phyloP scores from a whole-genome alignment of 179 eudicot genomes.

The Nepenthes alata region DNA sequence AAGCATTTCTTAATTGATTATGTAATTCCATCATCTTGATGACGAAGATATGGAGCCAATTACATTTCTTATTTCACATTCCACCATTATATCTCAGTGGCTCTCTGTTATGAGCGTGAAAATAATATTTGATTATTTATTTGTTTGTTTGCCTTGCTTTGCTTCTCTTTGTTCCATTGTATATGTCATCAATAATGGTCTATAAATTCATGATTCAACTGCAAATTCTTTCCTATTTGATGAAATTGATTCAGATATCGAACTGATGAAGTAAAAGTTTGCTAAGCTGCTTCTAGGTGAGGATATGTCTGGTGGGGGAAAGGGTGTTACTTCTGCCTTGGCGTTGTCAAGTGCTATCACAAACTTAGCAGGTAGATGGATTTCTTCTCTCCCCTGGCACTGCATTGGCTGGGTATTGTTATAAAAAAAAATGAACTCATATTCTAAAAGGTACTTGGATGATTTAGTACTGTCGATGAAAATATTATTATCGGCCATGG shows the following conservation, averaged over 20 bases:
- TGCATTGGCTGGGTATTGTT: no score
- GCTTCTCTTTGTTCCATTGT: not conserved
- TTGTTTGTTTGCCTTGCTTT: not conserved
- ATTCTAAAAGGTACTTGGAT: not conserved
- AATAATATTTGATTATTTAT: not conserved
- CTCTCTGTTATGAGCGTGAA: no score
- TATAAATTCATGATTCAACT: not conserved
- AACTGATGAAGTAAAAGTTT: conserved; percentile 12
- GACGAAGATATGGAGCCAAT: no score
- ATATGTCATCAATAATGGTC: not conserved
- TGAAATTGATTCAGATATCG: conserved; percentile 4
- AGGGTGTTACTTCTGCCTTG: conserved; percentile 12
- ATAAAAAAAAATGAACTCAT: not conserved
- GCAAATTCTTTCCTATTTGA: not conserved
- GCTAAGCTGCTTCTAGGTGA: conserved; percentile 11
- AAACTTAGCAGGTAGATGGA: conserved; percentile 6
- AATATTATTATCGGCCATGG: no score
- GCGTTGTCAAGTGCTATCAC: conserved; percentile 17
- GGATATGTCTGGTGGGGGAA: conserved; percentile 17
- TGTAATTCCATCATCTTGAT: no score
- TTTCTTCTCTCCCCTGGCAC: not conserved
- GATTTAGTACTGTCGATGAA: not conserved
- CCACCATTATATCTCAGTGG: no score
- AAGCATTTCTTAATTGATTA: no score
- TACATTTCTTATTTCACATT: no score